Conservation (phyloP, 2,329 filamentous ascomycete genomes). For the Neopestalotiopsis sp. region DNA sequence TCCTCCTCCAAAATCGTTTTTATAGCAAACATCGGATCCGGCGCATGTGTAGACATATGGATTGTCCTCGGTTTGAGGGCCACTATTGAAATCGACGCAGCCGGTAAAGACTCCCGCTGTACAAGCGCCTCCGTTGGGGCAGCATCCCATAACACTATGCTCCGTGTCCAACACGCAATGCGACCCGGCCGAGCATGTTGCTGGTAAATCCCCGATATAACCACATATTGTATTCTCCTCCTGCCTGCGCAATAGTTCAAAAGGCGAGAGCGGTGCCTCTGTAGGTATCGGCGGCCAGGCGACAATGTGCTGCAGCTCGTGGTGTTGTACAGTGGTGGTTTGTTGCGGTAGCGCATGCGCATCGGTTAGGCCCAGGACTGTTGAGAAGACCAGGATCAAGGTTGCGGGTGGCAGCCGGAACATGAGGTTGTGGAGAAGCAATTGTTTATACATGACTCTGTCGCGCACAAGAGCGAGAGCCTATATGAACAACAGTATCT, state of each 20-base stretch:
- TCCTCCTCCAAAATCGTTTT: conserved; percentile 59
- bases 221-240: conserved; percentile 60
- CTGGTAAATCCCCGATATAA: conserved; percentile 58
- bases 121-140: conserved; percentile 57
- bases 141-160: conserved; percentile 59
- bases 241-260: conserved; percentile 45
- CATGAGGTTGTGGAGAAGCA: conserved; percentile 37
- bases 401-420: conserved; percentile 41
- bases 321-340: conserved; percentile 42
- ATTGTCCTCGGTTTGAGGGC: conserved; percentile 54
- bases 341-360: conserved; percentile 47
- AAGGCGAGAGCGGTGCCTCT: conserved; percentile 41
- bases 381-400: conserved; percentile 39
- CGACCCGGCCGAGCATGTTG: conserved; percentile 62
- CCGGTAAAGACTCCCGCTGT: conserved; percentile 61
- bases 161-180: conserved; percentile 60
- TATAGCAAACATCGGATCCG: conserved; percentile 58
- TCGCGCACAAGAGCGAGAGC: conserved; percentile 3
- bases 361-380: conserved; percentile 36
- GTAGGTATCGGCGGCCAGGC: conserved; percentile 48
- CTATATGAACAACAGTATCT: neutral
- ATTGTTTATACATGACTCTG: conserved; percentile 32
- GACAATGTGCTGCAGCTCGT: conserved; percentile 42
- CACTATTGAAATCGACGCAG: conserved; percentile 59
- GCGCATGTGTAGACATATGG: conserved; percentile 62